Evolutionary conservation across 345 rosid species (phyloP).

Genomic region (Aethionema arabicum): DNA sequence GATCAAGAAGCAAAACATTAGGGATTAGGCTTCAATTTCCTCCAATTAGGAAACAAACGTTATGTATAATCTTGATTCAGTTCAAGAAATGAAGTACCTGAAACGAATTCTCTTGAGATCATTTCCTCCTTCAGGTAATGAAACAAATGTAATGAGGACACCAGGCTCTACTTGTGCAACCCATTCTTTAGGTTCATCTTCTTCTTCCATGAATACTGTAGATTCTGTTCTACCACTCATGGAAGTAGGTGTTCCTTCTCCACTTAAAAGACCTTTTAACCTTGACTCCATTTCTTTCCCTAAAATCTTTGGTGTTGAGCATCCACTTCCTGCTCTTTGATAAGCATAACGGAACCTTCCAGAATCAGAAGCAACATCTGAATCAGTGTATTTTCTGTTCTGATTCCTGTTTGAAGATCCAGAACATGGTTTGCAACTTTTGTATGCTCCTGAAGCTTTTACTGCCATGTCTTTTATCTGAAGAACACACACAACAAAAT

Average conservation of each 20-base stretch:
- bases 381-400: slow-evolving; percentile 50
- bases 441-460: slow-evolving; percentile 92
- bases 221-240: slow-evolving; percentile 80
- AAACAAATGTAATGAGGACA: slow-evolving; percentile 87
- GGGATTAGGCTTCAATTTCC: neutral
- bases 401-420: slow-evolving; percentile 61
- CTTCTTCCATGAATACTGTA: slow-evolving; percentile 78
- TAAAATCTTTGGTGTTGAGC: slow-evolving; percentile 63
- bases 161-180: slow-evolving; percentile 99
- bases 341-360: slow-evolving; percentile 71
- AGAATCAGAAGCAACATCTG: slow-evolving; percentile 63
- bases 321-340: slow-evolving; percentile 62
- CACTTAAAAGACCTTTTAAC: slow-evolving; percentile 78
- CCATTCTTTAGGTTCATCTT: slow-evolving; percentile 97
- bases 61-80: neutral
- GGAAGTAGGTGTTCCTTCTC: slow-evolving; percentile 89
- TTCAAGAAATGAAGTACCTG: slow-evolving; percentile 53
- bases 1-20: slow-evolving; percentile 11
- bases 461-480: slow-evolving; percentile 94
- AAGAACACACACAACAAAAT: slow-evolving; percentile 1
- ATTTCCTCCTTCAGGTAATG: slow-evolving; percentile 88
- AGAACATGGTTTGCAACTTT: slow-evolving; percentile 82
- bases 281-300: slow-evolving; percentile 86
- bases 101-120: slow-evolving; percentile 91
- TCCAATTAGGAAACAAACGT: neutral